Conservation (phyloP, 306 rosid genomes). For the Lupinus albus region DNA sequence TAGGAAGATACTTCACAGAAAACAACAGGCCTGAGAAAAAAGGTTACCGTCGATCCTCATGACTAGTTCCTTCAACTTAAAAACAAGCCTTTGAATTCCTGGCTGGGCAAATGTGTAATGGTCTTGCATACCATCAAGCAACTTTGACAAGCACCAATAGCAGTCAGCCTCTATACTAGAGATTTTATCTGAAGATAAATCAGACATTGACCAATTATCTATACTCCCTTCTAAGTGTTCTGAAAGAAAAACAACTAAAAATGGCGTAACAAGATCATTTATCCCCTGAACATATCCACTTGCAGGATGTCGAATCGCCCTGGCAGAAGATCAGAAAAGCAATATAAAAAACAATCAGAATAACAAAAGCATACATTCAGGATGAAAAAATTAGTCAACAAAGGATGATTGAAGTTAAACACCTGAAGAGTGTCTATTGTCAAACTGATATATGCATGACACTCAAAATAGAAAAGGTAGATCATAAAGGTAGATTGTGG, state of each 20-base stretch:
- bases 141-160: slow-evolving; percentile 92
- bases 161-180: slow-evolving; percentile 85
- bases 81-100: slow-evolving; percentile 95
- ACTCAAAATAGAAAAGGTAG: slow-evolving; percentile 26
- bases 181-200: slow-evolving; percentile 69
- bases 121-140: slow-evolving; percentile 98
- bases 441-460: neutral
- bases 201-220: slow-evolving; percentile 74
- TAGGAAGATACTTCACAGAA: slow-evolving; percentile 16
- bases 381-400: slow-evolving; percentile 11
- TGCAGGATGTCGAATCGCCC: slow-evolving; percentile 99
- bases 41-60: slow-evolving; percentile 79
- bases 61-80: slow-evolving; percentile 83
- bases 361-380: neutral
- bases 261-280: slow-evolving; percentile 94
- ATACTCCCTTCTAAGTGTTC: slow-evolving; percentile 77
- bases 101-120: slow-evolving; percentile 98
- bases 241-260: slow-evolving; percentile 87
- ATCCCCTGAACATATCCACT: slow-evolving; percentile 99
- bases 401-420: slow-evolving; percentile 2
- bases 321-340: slow-evolving; percentile 49
- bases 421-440: slow-evolving; percentile 15
- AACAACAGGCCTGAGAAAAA: slow-evolving; percentile 36
- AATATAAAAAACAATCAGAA: slow-evolving; percentile 28
- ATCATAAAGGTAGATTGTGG: neutral